Conservation (phyloP, 208 protist genomes). For the Herpetomonas samuelpessoai region DNA sequence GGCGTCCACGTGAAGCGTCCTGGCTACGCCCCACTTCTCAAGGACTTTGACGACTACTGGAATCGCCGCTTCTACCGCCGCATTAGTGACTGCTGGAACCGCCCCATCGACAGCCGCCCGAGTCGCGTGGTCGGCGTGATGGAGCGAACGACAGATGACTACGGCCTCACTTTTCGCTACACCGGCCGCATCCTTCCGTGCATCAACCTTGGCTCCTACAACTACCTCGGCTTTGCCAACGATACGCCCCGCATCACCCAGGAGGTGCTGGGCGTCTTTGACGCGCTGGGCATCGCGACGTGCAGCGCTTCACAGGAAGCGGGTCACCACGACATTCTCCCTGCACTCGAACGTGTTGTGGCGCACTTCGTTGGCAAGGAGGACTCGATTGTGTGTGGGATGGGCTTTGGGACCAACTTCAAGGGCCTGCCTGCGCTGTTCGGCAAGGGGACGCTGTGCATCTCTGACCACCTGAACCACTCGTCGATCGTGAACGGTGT, state of each 20-base stretch:
- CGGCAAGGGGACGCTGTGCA: constrained; percentile 92
- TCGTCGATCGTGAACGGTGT: constrained; percentile 97
- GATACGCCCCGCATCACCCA: constrained; percentile 84
- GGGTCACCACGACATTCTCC: constrained; percentile 50
- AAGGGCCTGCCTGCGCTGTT: constrained; percentile 90
- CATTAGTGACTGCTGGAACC: constrained; percentile 89
- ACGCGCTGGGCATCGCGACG: constrained; percentile 71
- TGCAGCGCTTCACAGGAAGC: constrained; percentile 67
- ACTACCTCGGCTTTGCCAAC: constrained; percentile 97
- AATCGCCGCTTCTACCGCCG: no score
- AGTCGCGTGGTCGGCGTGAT: constrained; percentile 93
- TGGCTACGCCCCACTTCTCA: no score
- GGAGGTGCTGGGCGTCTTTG: constrained; percentile 74
- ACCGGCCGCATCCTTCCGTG: constrained; percentile 86
- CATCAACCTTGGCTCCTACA: no score
- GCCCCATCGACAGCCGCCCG: constrained; percentile 85
- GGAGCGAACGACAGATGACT: constrained; percentile 87
- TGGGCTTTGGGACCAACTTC: constrained; percentile 93
- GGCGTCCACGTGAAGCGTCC: no score
- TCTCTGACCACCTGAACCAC: constrained; percentile 97
- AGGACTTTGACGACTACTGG: no score
- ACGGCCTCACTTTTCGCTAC: constrained; percentile 80
- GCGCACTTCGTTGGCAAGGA: constrained; percentile 94
- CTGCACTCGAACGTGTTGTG: constrained; percentile 89
- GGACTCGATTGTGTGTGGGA: constrained; percentile 93